phyloP scores from a whole-genome alignment of 2,329 filamentous ascomycete genomes.

The Talaromyces piceae region DNA sequence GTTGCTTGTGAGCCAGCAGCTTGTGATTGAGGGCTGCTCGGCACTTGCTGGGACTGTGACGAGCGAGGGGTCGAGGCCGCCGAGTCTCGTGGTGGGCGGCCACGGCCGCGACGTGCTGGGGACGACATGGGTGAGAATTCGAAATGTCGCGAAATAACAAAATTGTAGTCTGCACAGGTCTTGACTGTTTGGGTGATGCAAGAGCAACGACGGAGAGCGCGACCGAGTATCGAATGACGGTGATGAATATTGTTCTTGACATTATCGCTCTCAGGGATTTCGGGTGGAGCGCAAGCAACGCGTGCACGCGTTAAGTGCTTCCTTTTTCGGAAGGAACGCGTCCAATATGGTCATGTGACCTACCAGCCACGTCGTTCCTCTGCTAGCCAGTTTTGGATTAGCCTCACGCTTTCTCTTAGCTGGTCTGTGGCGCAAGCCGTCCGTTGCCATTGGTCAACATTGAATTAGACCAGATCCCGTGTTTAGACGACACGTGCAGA shows the following conservation, averaged over 20 bases:
- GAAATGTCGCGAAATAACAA: not conserved
- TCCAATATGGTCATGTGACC: not conserved
- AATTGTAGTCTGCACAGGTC: not conserved
- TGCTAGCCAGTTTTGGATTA: not conserved
- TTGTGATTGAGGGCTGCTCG: slow-evolving; percentile 25
- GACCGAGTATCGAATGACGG: too few species aligned
- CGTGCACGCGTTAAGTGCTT: slow-evolving; percentile 20
- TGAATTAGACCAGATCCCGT: not conserved
- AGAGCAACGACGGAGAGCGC: not conserved
- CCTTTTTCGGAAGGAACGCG: slow-evolving; percentile 13
- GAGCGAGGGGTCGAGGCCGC: slow-evolving; percentile 33
- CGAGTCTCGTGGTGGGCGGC: slow-evolving; percentile 33
- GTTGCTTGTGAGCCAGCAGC: slow-evolving; percentile 29
- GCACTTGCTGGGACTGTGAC: slow-evolving; percentile 24
- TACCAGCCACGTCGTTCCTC: too few species aligned
- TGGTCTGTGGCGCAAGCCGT: not conserved
- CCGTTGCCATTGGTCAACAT: not conserved
- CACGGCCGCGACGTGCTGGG: slow-evolving; percentile 34
- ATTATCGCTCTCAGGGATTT: slow-evolving; percentile 4
- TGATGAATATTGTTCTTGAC: too few species aligned
- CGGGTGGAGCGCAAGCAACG: slow-evolving; percentile 9
- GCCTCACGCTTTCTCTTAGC: not conserved
- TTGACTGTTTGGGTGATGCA: not conserved
- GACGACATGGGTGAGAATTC: slow-evolving; percentile 31
- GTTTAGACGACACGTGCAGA: not conserved